Evolutionary conservation across 352 stramenopile genomes (phyloP).

Genomic region (Phytophthora boehmeriae): DNA sequence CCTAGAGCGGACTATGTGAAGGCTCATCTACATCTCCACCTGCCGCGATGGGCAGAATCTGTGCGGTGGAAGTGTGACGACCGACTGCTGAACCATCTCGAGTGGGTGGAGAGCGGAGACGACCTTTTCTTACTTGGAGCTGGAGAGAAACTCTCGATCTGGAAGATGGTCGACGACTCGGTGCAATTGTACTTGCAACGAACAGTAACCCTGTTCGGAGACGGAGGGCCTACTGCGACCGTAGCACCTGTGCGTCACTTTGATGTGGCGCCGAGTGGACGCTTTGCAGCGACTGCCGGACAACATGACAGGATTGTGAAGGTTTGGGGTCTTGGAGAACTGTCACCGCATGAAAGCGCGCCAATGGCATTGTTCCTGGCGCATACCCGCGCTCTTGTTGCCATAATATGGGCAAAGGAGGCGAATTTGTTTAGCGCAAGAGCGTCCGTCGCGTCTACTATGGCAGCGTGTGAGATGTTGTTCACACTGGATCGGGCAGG

Average conservation of each 20-base stretch:
- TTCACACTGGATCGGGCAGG: conserved; percentile 71
- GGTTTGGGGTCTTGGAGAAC: conserved; percentile 61
- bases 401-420: conserved; percentile 60
- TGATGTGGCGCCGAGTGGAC: conserved; percentile 61
- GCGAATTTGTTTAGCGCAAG: conserved; percentile 56
- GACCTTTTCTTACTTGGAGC: conserved; percentile 73
- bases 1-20: conserved; percentile 55
- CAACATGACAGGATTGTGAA: conserved; percentile 76
- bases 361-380: conserved; percentile 68
- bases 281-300: conserved; percentile 64
- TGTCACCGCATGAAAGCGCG: conserved; percentile 53
- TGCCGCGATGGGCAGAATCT: conserved; percentile 72
- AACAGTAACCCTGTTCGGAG: conserved; percentile 50
- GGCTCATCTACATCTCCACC: conserved; percentile 70
- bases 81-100: conserved; percentile 58
- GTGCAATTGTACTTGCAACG: conserved; percentile 82
- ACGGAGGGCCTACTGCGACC: conserved; percentile 12
- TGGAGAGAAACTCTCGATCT: conserved; percentile 77
- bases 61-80: conserved; percentile 77
- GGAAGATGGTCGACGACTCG: conserved; percentile 83
- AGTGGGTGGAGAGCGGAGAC: conserved; percentile 77
- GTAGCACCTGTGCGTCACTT: conserved; percentile 52
- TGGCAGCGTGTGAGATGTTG: conserved; percentile 63
- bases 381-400: conserved; percentile 61
- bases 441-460: conserved; percentile 21